phyloP scores from a whole-genome alignment of 2,329 filamentous ascomycete genomes.

The Thielaviopsis musarum region DNA sequence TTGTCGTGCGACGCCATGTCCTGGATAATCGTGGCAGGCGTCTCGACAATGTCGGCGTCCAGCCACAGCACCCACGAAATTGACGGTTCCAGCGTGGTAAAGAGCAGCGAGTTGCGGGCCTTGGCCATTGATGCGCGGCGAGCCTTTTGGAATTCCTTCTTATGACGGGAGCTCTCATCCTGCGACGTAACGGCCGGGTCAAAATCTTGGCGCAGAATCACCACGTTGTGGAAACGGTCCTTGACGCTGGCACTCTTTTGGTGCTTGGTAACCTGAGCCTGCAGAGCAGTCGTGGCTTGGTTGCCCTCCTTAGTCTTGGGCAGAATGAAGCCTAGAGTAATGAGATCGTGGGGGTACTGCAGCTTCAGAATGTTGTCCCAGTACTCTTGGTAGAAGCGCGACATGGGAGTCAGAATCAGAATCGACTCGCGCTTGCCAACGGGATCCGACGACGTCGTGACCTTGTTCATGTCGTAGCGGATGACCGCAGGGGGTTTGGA shows the following conservation, averaged over 20 bases:
- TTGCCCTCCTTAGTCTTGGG: conserved; percentile 90
- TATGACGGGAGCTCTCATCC: conserved; percentile 76
- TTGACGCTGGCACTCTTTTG: conserved; percentile 61
- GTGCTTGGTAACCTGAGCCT: conserved; percentile 70
- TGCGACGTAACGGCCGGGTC: conserved; percentile 68
- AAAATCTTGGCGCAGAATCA: conserved; percentile 89
- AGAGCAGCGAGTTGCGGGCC: conserved; percentile 83
- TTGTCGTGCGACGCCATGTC: conserved; percentile 79
- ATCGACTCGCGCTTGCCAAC: conserved; percentile 68
- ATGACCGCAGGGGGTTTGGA: conserved; percentile 62
- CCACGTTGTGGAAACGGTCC: conserved; percentile 78
- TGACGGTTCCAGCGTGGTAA: conserved; percentile 78
- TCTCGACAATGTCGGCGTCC: conserved; percentile 82
- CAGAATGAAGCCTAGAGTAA: conserved; percentile 89
- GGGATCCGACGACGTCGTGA: conserved; percentile 66
- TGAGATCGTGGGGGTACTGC: conserved; percentile 81
- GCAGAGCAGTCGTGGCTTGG: conserved; percentile 62
- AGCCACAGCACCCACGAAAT: conserved; percentile 97
- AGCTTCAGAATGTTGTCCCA: conserved; percentile 85
- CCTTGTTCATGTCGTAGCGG: conserved; percentile 88
- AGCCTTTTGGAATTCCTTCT: conserved; percentile 74
- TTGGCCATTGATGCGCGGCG: conserved; percentile 82
- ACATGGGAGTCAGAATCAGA: conserved; percentile 82
- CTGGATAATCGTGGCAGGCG: conserved; percentile 69
- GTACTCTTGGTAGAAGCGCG: conserved; percentile 83